Evolutionary conservation across 768 basidiomycete species (phyloP).

Genomic region (Clavaria fumosa): DNA sequence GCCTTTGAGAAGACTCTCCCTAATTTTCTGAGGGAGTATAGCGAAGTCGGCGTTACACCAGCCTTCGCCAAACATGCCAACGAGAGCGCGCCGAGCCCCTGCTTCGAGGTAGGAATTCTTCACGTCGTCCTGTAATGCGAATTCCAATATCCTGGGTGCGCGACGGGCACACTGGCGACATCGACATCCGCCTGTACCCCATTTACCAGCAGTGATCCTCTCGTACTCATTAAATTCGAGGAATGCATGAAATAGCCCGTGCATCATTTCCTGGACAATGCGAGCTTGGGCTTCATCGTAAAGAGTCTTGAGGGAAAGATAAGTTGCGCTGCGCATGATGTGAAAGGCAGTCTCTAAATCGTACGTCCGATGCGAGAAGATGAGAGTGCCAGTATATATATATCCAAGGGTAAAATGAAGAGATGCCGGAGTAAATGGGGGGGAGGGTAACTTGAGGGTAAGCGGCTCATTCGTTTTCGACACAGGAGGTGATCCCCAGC

Average conservation of each 20-base stretch:
- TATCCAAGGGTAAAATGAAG: conserved; percentile 90
- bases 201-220: conserved; percentile 51
- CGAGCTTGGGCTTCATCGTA: conserved; percentile 69
- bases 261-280: conserved; percentile 77
- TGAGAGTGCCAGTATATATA: conserved; percentile 88
- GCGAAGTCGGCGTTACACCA: conserved; percentile 83
- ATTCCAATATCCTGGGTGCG: conserved; percentile 71
- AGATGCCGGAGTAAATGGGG: conserved; percentile 89
- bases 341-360: conserved; percentile 87
- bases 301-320: conserved; percentile 61
- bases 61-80: conserved; percentile 75
- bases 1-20: conserved; percentile 57
- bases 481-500: conserved; percentile 31
- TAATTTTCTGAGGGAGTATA: conserved; percentile 42
- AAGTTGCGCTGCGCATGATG: conserved; percentile 70
- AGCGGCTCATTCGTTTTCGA: conserved; percentile 30
- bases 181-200: conserved; percentile 74
- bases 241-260: conserved; percentile 78
- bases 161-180: conserved; percentile 75
- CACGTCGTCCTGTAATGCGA: conserved; percentile 64
- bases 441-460: conserved; percentile 64
- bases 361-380: conserved; percentile 84
- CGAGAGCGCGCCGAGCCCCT: conserved; percentile 58
- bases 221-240: conserved; percentile 72
- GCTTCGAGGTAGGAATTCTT: conserved; percentile 54